A percentile compares a stretch with the other conserved stretches of the same genome.
Conservation (phyloP, 2,329 filamentous ascomycete genomes). For the Lomentospora prolificans region DNA sequence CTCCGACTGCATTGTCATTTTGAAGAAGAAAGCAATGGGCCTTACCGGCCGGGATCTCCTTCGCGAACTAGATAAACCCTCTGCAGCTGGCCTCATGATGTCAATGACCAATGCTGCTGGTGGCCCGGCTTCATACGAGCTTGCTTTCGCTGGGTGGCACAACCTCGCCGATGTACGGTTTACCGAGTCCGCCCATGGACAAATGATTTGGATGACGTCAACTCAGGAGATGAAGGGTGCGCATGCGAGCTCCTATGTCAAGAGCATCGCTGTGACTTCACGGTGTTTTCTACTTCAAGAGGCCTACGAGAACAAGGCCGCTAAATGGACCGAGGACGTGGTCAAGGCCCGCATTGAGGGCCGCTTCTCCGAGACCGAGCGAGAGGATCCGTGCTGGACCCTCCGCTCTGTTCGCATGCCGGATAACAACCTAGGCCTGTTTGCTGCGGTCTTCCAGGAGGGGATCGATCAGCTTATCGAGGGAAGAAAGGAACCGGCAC, state of each 20-base stretch:
- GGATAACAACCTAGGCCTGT: slow-evolving; percentile 48
- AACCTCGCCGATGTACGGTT: slow-evolving; percentile 61
- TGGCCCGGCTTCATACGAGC: slow-evolving; percentile 54
- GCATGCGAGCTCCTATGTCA: slow-evolving; percentile 35
- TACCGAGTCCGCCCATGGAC: slow-evolving; percentile 58
- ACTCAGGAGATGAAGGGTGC: slow-evolving; percentile 49
- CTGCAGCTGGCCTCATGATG: slow-evolving; percentile 50
- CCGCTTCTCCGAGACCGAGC: slow-evolving; percentile 72
- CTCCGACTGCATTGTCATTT: slow-evolving; percentile 66
- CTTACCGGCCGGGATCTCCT: slow-evolving; percentile 67
- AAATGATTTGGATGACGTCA: slow-evolving; percentile 58
- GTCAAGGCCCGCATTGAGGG: slow-evolving; percentile 79
- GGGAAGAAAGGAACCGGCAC: slow-evolving; percentile 57
- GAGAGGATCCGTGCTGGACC: slow-evolving; percentile 73
- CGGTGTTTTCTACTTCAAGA: slow-evolving; percentile 65
- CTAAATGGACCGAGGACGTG: slow-evolving; percentile 73
- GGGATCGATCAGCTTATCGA: slow-evolving; percentile 51
- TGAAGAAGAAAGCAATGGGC: slow-evolving; percentile 58
- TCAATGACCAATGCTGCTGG: slow-evolving; percentile 55
- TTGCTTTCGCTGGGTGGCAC: slow-evolving; percentile 67
- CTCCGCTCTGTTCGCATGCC: slow-evolving; percentile 58
- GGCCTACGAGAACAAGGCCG: slow-evolving; percentile 66
- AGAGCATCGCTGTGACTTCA: slow-evolving; percentile 42
- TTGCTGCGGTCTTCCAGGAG: slow-evolving; percentile 65
- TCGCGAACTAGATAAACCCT: slow-evolving; percentile 76